A percentile compares a stretch with the other conserved stretches of the same genome.
These are phyloP conservation scores for Ilyonectria destructans DNA, from an alignment of 2,329 filamentous ascomycete species.

Conservation along the genomic window DNA sequence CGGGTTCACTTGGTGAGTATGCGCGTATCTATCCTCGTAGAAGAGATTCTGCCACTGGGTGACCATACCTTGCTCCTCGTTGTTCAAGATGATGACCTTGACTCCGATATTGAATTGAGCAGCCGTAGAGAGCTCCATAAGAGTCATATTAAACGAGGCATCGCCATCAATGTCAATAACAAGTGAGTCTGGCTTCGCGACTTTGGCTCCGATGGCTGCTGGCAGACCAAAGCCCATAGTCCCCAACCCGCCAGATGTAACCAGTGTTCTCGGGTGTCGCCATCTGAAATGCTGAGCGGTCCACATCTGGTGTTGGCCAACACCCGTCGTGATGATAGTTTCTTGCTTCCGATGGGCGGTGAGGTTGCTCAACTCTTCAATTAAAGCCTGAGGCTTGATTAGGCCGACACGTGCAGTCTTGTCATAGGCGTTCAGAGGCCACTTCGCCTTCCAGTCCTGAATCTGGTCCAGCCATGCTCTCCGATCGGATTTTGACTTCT, in stretches of 20 bases:
- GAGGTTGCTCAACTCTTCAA: slow-evolving; percentile 90
- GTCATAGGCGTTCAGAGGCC: slow-evolving; percentile 89
- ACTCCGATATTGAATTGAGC: slow-evolving; percentile 97
- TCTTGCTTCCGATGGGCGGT: slow-evolving; percentile 85
- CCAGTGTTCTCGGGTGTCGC: slow-evolving; percentile 92
- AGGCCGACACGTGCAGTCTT: slow-evolving; percentile 80
- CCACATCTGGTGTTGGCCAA: slow-evolving; percentile 99
- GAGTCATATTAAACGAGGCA: slow-evolving; percentile 99
- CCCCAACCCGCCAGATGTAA: slow-evolving; percentile 93
- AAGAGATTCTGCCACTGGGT: slow-evolving; percentile 99
- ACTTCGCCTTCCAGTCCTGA: slow-evolving; percentile 90
- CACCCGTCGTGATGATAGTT: slow-evolving; percentile 93
- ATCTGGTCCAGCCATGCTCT: slow-evolving; percentile 94
- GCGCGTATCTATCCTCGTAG: slow-evolving; percentile 92
- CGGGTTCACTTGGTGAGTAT: slow-evolving; percentile 96
- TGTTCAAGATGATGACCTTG: slow-evolving; percentile 96
- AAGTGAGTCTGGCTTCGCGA: slow-evolving; percentile 80
- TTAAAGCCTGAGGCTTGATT: slow-evolving; percentile 96
- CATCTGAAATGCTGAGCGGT: slow-evolving; percentile 96
- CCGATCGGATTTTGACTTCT: slow-evolving; percentile 75
- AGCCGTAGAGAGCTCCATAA: slow-evolving; percentile 94
- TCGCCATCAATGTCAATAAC: slow-evolving; percentile 98
- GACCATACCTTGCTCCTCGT: slow-evolving; percentile 98
- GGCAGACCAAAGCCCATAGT: slow-evolving; percentile 95
- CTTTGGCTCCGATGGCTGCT: slow-evolving; percentile 95